phyloP scores from a whole-genome alignment of 352 stramenopile species.

The Phytophthora litchii region DNA sequence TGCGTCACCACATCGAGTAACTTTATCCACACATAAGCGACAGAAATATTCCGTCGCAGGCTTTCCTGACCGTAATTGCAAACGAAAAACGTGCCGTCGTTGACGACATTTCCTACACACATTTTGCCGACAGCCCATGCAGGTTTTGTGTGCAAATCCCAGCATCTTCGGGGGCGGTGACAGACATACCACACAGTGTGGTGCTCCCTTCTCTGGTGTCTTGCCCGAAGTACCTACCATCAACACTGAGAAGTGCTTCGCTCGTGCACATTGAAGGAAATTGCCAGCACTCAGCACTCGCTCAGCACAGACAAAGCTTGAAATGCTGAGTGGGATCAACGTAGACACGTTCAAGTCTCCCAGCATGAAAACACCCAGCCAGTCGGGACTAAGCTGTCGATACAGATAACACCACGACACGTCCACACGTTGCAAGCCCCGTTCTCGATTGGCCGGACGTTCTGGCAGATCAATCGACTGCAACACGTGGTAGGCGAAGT shows the following conservation, averaged over 20 bases:
- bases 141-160: conserved; percentile 40
- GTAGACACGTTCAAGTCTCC: conserved; percentile 47
- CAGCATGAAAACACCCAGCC: conserved; percentile 61
- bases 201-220: conserved; percentile 23
- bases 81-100: conserved; percentile 50
- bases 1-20: conserved; percentile 25
- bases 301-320: conserved; percentile 46
- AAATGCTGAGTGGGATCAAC: conserved; percentile 18
- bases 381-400: conserved; percentile 53
- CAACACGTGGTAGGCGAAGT: conserved; percentile 65
- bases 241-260: conserved; percentile 56
- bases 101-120: conserved; percentile 56
- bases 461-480: conserved; percentile 63
- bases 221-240: conserved; percentile 32
- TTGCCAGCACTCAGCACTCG: conserved; percentile 53
- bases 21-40: conserved; percentile 49
- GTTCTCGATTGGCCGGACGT: conserved; percentile 45
- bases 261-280: conserved; percentile 44
- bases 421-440: conserved; percentile 39
- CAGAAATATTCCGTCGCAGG: conserved; percentile 60
- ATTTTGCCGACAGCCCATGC: conserved; percentile 49
- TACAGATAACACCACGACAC: conserved; percentile 67
- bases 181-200: conserved; percentile 52
- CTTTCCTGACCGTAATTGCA: conserved; percentile 48
- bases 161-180: conserved; percentile 41